A percentile compares a stretch with the other conserved stretches of the same genome.
These are phyloP conservation scores for Podospora appendiculata DNA, from an alignment of 495 filamentous ascomycete species.

Conservation along the genomic window DNA sequence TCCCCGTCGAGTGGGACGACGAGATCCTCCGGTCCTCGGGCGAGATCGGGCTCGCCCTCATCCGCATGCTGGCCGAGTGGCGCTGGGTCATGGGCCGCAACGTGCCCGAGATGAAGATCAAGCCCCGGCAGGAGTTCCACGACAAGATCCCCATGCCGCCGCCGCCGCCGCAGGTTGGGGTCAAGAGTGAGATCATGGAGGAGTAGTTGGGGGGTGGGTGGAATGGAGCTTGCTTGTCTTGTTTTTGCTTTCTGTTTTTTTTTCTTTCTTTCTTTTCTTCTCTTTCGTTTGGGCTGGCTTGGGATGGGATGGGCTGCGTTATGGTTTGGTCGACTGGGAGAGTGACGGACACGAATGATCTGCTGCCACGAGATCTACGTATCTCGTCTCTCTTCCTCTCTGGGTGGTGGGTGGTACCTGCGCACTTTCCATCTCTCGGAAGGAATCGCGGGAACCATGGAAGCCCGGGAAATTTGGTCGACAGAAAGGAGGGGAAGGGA, in stretches of 20 bases:
- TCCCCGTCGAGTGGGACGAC: constrained; percentile 14
- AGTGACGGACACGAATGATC: no score
- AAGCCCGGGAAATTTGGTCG: no score
- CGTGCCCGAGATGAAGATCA: constrained; percentile 19
- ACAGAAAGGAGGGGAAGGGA: no score
- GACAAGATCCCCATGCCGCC: constrained; percentile 3
- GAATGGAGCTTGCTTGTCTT: neutral
- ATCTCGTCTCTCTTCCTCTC: no score
- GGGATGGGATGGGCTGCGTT: neutral
- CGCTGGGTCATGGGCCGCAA: constrained; percentile 17
- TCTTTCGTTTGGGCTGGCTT: neutral
- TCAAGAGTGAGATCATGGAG: neutral
- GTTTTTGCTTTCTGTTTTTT: no score
- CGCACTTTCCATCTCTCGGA: no score
- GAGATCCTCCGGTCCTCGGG: neutral
- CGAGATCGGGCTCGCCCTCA: constrained; percentile 8
- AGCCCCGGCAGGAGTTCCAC: constrained; percentile 15
- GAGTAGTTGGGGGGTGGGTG: neutral
- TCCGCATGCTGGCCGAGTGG: constrained; percentile 23
- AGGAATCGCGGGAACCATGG: no score
- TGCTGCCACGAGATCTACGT: no score
- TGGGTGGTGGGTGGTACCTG: no score
- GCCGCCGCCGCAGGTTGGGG: neutral
- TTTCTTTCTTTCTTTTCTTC: no score
- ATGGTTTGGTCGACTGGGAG: neutral